A percentile compares a stretch with the other conserved stretches of the same genome.
Evolutionary conservation across 768 basidiomycete species (phyloP).

Genomic region (Panellus pusillus): DNA sequence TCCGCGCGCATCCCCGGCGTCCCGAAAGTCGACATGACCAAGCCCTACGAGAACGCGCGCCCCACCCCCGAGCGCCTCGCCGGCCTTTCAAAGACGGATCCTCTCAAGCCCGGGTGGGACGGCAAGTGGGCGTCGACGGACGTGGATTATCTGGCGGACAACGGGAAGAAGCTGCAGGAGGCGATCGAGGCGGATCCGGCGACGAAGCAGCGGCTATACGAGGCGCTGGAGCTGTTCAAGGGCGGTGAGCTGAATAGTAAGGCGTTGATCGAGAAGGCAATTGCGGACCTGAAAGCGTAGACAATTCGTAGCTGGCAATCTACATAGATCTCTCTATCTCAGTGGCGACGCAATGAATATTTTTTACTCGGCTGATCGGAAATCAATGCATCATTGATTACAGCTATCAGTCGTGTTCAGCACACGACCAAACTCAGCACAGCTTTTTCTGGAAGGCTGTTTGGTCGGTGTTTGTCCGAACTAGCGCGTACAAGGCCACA

Average conservation of each 20-base stretch:
- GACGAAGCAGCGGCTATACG: slow-evolving; percentile 34
- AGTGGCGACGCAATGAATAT: no score
- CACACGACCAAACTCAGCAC: no score
- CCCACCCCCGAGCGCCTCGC: slow-evolving; percentile 12
- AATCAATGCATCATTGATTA: no score
- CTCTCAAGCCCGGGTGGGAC: slow-evolving; percentile 9
- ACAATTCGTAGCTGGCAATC: background rate
- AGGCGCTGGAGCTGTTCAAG: slow-evolving; percentile 36
- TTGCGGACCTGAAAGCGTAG: background rate
- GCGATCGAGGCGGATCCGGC: slow-evolving; percentile 33
- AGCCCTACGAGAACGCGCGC: background rate
- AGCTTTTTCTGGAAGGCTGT: no score
- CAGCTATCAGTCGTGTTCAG: no score
- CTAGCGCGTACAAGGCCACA: no score
- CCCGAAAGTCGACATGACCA: slow-evolving; percentile 9
- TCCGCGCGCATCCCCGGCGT: slow-evolving; percentile 15
- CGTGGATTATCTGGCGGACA: slow-evolving; percentile 31
- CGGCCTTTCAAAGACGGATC: slow-evolving; percentile 7
- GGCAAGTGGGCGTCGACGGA: slow-evolving; percentile 13
- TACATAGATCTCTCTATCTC: background rate
- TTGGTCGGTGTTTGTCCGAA: no score
- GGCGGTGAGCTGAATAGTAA: slow-evolving; percentile 29
- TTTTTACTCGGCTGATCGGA: no score
- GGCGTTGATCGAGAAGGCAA: slow-evolving; percentile 4
- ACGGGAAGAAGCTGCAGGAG: slow-evolving; percentile 26